Conservation (phyloP, 768 basidiomycete genomes). For the Boletellus ananiceps region DNA sequence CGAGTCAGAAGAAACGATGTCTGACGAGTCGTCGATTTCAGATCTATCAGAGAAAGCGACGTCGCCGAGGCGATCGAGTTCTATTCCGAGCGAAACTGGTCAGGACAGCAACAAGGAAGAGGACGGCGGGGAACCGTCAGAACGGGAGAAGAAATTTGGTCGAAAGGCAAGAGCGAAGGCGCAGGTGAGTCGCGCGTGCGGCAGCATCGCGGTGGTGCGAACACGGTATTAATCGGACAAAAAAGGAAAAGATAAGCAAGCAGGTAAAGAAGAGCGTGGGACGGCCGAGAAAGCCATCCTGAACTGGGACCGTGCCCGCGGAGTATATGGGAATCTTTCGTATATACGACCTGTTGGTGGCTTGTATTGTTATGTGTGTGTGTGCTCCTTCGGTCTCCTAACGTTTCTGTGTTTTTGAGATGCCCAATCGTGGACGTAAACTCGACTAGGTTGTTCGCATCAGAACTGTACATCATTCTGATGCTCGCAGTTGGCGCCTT, state of each 20-base stretch:
- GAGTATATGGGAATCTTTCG: no score
- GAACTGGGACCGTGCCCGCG: no score
- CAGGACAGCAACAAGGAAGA: conserved; percentile 28
- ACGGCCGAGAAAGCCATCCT: conserved; percentile 23
- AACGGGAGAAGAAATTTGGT: conserved; percentile 34
- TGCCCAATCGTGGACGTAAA: no score
- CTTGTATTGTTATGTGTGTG: no score
- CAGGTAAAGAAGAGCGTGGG: conserved; percentile 20
- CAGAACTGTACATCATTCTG: no score
- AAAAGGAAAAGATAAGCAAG: conserved; percentile 31
- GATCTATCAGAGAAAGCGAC: conserved; percentile 36
- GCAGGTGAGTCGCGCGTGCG: conserved; percentile 29
- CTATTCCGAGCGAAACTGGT: conserved; percentile 38
- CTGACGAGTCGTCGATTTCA: conserved; percentile 32
- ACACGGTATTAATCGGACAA: conserved; percentile 3
- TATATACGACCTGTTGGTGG: no score
- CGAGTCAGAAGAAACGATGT: conserved; percentile 26
- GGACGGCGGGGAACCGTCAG: conserved; percentile 24
- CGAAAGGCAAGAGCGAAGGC: conserved; percentile 38
- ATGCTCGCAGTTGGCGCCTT: no score
- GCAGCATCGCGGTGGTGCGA: not conserved
- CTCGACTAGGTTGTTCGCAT: no score
- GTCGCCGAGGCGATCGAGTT: conserved; percentile 24
- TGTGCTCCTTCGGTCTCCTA: no score
- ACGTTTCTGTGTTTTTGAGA: no score